Evolutionary conservation across 768 basidiomycete genomes (phyloP).

Genomic region (Lactarius pseudohatsudake): DNA sequence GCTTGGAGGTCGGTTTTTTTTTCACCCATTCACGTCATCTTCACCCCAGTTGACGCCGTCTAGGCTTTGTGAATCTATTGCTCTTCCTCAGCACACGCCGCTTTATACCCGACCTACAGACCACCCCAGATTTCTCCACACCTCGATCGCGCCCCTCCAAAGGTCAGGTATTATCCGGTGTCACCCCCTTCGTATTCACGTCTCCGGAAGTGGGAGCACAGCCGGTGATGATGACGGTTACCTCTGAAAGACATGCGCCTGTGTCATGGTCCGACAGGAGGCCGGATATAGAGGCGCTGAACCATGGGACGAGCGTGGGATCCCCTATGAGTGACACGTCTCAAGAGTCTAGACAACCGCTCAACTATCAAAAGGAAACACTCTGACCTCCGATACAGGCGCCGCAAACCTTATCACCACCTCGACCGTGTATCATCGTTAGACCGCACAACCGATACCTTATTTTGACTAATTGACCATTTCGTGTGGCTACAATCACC

Average conservation of each 20-base stretch:
- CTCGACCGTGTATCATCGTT: not conserved
- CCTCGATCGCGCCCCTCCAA: slow-evolving; percentile 34
- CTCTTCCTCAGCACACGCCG: slow-evolving; percentile 36
- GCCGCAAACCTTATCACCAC: not conserved
- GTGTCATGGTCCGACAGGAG: slow-evolving; percentile 9
- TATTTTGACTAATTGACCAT: not conserved
- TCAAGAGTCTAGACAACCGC: not conserved
- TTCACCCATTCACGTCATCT: too few relatives aligned
- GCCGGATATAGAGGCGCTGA: not conserved
- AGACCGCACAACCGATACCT: not conserved
- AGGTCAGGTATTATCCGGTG: slow-evolving; percentile 30
- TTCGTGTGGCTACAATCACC: not conserved
- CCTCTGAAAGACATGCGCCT: not conserved
- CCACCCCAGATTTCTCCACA: slow-evolving; percentile 32
- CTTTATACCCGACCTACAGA: slow-evolving; percentile 33
- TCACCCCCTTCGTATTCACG: slow-evolving; percentile 36
- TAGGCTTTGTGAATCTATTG: slow-evolving; percentile 38
- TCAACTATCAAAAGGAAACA: not conserved
- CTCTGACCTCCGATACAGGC: not conserved
- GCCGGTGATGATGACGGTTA: not conserved
- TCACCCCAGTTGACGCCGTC: not conserved
- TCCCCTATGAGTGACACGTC: not conserved
- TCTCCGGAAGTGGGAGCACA: not conserved
- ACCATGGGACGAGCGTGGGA: not conserved
- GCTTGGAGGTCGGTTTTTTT: slow-evolving; percentile 33